Base-by-base conservation (phyloP, 805 yeast genomes). In the Starmerella cellae region DNA sequence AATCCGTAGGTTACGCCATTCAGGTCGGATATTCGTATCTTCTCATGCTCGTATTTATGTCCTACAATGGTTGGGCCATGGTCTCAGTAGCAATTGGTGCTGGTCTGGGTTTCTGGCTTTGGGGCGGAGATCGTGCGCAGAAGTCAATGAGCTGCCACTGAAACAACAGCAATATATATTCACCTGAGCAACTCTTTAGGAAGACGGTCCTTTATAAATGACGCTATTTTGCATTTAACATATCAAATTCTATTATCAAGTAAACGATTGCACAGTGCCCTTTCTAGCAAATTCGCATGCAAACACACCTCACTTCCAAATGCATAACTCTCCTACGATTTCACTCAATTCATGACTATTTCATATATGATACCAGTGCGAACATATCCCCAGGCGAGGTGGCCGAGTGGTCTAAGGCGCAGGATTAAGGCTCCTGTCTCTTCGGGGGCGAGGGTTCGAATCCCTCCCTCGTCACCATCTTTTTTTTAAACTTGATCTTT, bases 61-160 rank as follows among this genome's bases (percentile, higher is more conserved):
- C 88, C 5, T 82, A 79, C 59, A 82, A 82, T 56, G 67, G 88
- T 11, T 82, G 87, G 87, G 70, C 77, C 27, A 81, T 82, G 91
- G 37, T 74, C 6, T 75, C 88, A 3, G 81, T 80, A 9, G 75
- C 74, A 1, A 49, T 68, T 2, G 94, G 94, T 2, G 91, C 91
- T 2, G 69, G 67, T n/a, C 19, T 73, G 21, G 94, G 94, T 1
- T 70, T 76, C 55, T 75, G 68, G 52, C 28, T 73, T 10, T 82
- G 83, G 79, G 64, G 63, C 13, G 64, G 63, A 5, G 45, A 42
- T 22, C 42, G 42, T 19, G 50, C 52, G 8, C 56, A 52, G 27
- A 41, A 45, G 29, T 34, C 43, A 4, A 45, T 53, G 55, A 51
- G 51, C 40, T 54, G 58, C 43, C 58, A 54, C 35, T 54, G 18